Base-by-base conservation (phyloP, 192 early-diverging fungal species). In the Umbelopsis sp. region DNA sequence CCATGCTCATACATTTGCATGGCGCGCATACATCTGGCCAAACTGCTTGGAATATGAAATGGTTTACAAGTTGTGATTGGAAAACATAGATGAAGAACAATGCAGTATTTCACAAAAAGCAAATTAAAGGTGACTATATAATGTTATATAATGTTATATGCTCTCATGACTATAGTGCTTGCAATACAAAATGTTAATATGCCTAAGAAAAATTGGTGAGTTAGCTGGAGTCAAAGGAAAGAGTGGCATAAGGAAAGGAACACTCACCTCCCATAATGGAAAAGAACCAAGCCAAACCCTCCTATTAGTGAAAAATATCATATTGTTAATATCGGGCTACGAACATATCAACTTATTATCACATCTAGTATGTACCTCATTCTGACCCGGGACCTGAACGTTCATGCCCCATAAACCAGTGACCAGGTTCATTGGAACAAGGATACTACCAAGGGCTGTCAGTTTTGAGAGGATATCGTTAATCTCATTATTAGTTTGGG, bases 401-500 rank as follows among this genome's bases (percentile, higher is more conserved):
- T 91, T 90, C 87, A 86, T 86, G 44, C 88, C 88, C 79, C 86
- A 91, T 15, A 86, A 72, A 79, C 88, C 84, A 10, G 88, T 81
- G 3, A 87, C 73, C 33, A 87, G 77, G 61, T 88, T 89, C 86
- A 90, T 81, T 6, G 90, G 89, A 25, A 85, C 69, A 4, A 85
- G 49, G 22, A 89, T 72, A 49, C 80, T 80, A 10, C 85, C 84
- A 13, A 88, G 71, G 4, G 82, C 82, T 3, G 86, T 86, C 48
- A 87, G 46, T 33, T 78, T 77, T n/a, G 80, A 80, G 7, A 87
- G 66, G 11, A 84, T 55, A 50, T 84, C 82, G 64, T 84, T 87
- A 21, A 82, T 85, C 65, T 85, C 81, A 67, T 87, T 87, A 3
- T 82, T 83, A 2, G 80, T 72, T 53, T 85, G 81, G 0, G 82